Evolutionary conservation across 495 filamentous ascomycete species (phyloP).

Genomic region (Tuber magnatum): DNA sequence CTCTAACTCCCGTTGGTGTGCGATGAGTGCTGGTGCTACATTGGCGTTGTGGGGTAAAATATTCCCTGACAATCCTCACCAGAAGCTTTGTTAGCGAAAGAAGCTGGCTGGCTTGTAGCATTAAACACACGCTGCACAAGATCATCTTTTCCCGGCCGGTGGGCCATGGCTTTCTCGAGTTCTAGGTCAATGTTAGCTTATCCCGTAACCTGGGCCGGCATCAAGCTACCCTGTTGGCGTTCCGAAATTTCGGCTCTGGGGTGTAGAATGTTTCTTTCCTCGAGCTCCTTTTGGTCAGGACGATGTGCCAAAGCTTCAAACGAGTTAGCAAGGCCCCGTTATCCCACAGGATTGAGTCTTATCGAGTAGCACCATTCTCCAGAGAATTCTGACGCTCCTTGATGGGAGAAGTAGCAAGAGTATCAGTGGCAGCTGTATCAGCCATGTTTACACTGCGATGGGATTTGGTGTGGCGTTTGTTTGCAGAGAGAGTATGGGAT

Average conservation of each 20-base stretch:
- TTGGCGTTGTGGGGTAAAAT: conserved; percentile 37
- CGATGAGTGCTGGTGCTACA: conserved; percentile 36
- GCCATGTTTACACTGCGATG: background rate
- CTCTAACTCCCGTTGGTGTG: conserved; percentile 38
- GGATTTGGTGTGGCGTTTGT: background rate
- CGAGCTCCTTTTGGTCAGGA: conserved; percentile 38
- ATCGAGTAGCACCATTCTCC: conserved; percentile 21
- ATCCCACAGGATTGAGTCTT: background rate
- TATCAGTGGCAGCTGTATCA: conserved; percentile 21
- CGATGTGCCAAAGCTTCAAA: conserved; percentile 33
- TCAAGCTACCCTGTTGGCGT: conserved; percentile 31
- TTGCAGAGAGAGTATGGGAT: background rate
- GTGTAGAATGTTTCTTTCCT: conserved; percentile 38
- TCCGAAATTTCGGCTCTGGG: conserved; percentile 34
- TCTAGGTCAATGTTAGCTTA: conserved; percentile 17
- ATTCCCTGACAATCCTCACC: conserved; percentile 24
- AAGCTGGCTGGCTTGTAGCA: background rate
- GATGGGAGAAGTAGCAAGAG: conserved; percentile 35
- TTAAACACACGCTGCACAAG: conserved; percentile 33
- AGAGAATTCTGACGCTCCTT: conserved; percentile 38
- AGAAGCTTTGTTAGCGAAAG: conserved; percentile 12
- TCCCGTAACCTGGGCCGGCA: conserved; percentile 5
- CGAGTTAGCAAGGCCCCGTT: conserved; percentile 10
- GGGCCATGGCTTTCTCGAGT: conserved; percentile 37
- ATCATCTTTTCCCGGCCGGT: conserved; percentile 38